Base-by-base conservation (phyloP, 2,329 filamentous ascomycete species). In the Arthrobotrys sinensis region DNA sequence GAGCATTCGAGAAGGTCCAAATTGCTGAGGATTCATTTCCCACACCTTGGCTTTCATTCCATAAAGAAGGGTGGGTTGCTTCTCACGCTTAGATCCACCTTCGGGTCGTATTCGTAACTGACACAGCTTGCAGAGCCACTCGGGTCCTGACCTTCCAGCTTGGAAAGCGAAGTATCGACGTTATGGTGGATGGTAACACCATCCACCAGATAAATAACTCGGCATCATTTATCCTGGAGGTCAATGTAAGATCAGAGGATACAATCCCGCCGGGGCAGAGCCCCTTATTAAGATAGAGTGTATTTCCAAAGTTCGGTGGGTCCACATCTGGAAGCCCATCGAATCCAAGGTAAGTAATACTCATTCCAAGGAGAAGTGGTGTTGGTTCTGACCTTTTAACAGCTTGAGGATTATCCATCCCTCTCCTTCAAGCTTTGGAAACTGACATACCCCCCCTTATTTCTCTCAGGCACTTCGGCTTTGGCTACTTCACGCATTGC, bases 161-260 rank as follows among this genome's bases (percentile, higher is more conserved):
- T 0, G 2, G 8, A 14, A 14, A 19, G n/a, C 10, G 14, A 46
- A 10, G 3, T 11, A 34, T 64, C 16, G 38, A 64, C 28, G 40
- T 64, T n/a, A 24, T 46, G 16, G 40, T 24, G 4, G 48, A 32
- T n/a, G 40, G 19, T 34, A 7, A 16, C n/a, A 34, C 21, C 21
- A 34, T 64, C 10, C 14, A 19, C 19, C 60, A 64, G 12, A 46
- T 46, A n/a, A 38, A 64, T n/a, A 45, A 46, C n/a, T 64, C 60
- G 1, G 40, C 38, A 16, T 64, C 60, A 6, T 45, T 46, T 40
- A 46, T 8, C 2, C 2, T 46, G 5, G 12, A 19, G 14, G 38
- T n/a, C 12, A 28, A 28, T 14, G 60, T 64, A 48, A 64, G 24
- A 34, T 52, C 19, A 21, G 48, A 32, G 48, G 48, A 21, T n/a